Evolutionary conservation across 2,329 filamentous ascomycete species (phyloP).

Genomic region (Trichoderma sp.): DNA sequence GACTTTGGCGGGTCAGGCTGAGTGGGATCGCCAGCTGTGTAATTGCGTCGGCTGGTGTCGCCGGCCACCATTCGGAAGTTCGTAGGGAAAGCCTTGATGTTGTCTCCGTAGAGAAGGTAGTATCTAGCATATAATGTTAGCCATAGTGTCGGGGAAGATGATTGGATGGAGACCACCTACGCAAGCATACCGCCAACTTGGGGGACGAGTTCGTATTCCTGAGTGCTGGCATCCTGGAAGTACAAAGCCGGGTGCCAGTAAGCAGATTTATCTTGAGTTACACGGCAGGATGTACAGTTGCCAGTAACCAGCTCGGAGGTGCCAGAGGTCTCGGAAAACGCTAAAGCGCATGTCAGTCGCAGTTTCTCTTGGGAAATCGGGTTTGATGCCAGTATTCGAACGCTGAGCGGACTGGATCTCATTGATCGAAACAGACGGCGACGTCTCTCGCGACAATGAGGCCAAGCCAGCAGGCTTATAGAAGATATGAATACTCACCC

Average conservation of each 20-base stretch:
- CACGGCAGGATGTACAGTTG: conserved; percentile 79
- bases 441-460: not conserved
- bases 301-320: conserved; percentile 61
- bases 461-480: conserved; percentile 32
- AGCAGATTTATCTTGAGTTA: conserved; percentile 80
- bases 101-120: conserved; percentile 74
- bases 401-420: not conserved
- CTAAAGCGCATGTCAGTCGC: conserved; percentile 48
- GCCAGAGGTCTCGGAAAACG: conserved; percentile 63
- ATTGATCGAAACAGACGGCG: not conserved
- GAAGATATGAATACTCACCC: conserved; percentile 57
- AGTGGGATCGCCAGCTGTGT: conserved; percentile 69
- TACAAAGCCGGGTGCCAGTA: conserved; percentile 85
- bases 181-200: conserved; percentile 84
- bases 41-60: conserved; percentile 68
- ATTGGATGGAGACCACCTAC: conserved; percentile 57
- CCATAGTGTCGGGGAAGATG: not conserved
- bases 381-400: not conserved
- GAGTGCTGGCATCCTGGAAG: conserved; percentile 69
- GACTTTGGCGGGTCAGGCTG: conserved; percentile 69
- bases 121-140: conserved; percentile 59
- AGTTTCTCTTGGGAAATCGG: not conserved
- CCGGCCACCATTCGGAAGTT: conserved; percentile 85
- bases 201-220: conserved; percentile 68
- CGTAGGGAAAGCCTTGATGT: conserved; percentile 73